phyloP scores from a whole-genome alignment of 1,284 basidiomycete species.

The Anthracocystis setariae region DNA sequence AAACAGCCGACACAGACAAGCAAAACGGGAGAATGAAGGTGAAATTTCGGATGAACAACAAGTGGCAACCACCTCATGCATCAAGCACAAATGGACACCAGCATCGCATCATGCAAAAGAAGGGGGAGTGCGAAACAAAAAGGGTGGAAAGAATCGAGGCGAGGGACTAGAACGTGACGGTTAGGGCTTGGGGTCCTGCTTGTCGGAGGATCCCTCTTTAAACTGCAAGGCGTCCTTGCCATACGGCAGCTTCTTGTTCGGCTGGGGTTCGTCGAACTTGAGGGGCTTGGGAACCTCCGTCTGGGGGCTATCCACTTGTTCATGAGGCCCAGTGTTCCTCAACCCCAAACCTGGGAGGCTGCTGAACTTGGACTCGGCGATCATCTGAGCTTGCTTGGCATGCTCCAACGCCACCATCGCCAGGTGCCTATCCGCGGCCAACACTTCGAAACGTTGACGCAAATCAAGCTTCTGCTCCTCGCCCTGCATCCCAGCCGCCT shows the following conservation, averaged over 20 bases:
- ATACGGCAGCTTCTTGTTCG: too few relatives aligned
- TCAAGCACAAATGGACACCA: constrained; percentile 1
- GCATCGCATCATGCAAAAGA: not conserved
- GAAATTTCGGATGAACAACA: not conserved
- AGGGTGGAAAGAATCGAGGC: not conserved
- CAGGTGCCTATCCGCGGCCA: not conserved
- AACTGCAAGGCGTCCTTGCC: too few relatives aligned
- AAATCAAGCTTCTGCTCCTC: not conserved
- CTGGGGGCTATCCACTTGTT: too few relatives aligned
- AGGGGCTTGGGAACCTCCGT: too few relatives aligned
- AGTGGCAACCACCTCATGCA: not conserved
- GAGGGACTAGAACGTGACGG: not conserved
- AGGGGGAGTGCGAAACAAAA: not conserved
- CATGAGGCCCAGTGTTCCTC: too few relatives aligned
- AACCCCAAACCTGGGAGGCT: too few relatives aligned
- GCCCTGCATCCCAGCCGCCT: constrained; percentile 4
- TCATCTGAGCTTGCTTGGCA: constrained; percentile 12
- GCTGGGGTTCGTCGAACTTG: too few relatives aligned
- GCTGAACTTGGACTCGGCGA: constrained; percentile 14
- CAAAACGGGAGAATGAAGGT: constrained; percentile 1
- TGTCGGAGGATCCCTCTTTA: too few relatives aligned
- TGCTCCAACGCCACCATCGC: constrained; percentile 4
- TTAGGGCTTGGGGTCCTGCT: too few relatives aligned
- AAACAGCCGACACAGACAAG: not conserved
- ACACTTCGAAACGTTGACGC: not conserved